phyloP scores from a whole-genome alignment of 164 flowering plant species.

The Kingdonia uniflora region DNA sequence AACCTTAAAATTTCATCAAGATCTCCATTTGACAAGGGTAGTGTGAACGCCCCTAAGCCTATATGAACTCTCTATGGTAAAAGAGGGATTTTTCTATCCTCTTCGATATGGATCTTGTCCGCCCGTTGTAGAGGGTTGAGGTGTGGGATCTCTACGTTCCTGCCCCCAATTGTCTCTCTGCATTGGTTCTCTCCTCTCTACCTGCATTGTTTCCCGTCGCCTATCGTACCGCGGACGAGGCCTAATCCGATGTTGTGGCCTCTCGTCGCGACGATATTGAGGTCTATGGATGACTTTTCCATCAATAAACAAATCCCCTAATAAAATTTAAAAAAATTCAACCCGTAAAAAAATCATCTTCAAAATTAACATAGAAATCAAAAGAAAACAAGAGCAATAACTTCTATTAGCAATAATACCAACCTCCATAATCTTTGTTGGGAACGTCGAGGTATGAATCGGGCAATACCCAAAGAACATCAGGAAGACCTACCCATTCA shows the following conservation, averaged over 20 bases:
- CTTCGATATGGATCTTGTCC: slow-evolving; percentile 11
- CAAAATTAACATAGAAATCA: background rate
- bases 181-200: slow-evolving; percentile 43
- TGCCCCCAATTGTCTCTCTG: slow-evolving; percentile 24
- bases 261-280: slow-evolving; percentile 54
- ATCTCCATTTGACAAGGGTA: too few relatives aligned
- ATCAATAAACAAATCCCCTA: slow-evolving; percentile 83
- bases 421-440: slow-evolving; percentile 98
- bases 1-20: too few relatives aligned
- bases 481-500: slow-evolving; percentile 50
- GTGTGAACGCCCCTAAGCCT: too few relatives aligned
- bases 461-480: slow-evolving; percentile 94
- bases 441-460: slow-evolving; percentile 98
- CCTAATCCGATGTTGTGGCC: slow-evolving; percentile 44
- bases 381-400: background rate
- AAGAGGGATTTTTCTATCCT: too few relatives aligned
- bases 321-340: slow-evolving; percentile 1
- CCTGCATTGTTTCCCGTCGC: slow-evolving; percentile 71
- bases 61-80: too few relatives aligned
- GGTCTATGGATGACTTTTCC: slow-evolving; percentile 96
- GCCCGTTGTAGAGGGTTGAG: slow-evolving; percentile 15
- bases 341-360: background rate
- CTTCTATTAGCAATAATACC: slow-evolving; percentile 6
- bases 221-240: slow-evolving; percentile 82
- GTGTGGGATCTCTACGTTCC: slow-evolving; percentile 17